These are phyloP conservation scores for Skeletonema potamos DNA, from an alignment of 108 stramenopile species.

Conservation along the genomic window DNA sequence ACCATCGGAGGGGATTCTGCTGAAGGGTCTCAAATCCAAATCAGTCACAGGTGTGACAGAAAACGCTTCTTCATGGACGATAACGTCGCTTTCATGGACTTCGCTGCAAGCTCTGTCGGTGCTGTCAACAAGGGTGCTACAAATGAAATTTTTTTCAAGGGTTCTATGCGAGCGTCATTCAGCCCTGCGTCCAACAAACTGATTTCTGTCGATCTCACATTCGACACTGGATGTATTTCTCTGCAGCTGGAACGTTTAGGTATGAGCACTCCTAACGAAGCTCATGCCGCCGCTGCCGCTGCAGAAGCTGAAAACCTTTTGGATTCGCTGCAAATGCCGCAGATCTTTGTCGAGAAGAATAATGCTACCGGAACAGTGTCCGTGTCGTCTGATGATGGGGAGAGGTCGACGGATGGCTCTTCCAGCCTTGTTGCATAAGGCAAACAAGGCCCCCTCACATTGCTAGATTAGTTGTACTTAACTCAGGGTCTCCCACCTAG, in stretches of 20 bases:
- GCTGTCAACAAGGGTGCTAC: constrained; percentile 46
- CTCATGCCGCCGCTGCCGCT: constrained; percentile 20
- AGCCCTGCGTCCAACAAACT: constrained; percentile 88
- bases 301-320: constrained; percentile 73
- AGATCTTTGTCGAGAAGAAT: constrained; percentile 23
- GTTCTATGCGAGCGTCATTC: constrained; percentile 61
- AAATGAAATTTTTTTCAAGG: constrained; percentile 59
- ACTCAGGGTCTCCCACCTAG: background rate
- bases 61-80: constrained; percentile 84
- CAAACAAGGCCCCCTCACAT: background rate
- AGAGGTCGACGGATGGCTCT: constrained; percentile 21
- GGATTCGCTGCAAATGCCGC: constrained; percentile 67
- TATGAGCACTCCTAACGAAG: constrained; percentile 16
- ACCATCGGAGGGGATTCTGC: constrained; percentile 27
- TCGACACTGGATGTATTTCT: constrained; percentile 60
- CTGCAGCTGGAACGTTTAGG: constrained; percentile 50
- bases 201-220: constrained; percentile 63
- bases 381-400: constrained; percentile 41
- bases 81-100: constrained; percentile 67
- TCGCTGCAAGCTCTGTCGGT: constrained; percentile 57
- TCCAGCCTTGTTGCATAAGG: background rate
- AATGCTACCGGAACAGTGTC: constrained; percentile 22
- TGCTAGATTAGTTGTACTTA: constrained; percentile 4
- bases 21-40: constrained; percentile 26
- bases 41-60: constrained; percentile 66